Base-by-base conservation (phyloP, 352 stramenopile genomes). In the Albugo laibachii region DNA sequence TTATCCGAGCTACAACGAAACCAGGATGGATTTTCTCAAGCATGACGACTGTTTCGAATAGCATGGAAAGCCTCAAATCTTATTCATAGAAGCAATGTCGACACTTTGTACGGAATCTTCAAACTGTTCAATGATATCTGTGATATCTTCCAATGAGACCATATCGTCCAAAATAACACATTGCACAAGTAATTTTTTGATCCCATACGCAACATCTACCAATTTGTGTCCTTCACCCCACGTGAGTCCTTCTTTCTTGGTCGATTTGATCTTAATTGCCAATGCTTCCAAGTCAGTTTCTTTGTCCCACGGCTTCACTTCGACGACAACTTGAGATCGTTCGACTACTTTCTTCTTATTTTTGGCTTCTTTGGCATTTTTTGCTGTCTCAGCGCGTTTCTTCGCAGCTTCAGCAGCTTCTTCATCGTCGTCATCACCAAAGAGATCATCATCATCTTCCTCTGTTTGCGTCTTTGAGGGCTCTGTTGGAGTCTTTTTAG, bases 91-190 rank as follows among this genome's bases (percentile, higher is more conserved):
- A 13, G 58, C 59, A 11, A 81, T 58, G 37, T 80, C 65, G 12
- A 81, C 69, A 18, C 46, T 62, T 54, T 81, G 69, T 27, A 81
- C 65, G 14, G 68, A 50, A 47, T 81, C 67, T 44, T 80, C 70
- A 50, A 80, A 63, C 18, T 45, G 13, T 37, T 63, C 56, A 36
- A 81, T 81, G 20, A 47, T 45, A n/a, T 81, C 69, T 27, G 63
- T 69, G 53, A 81, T 66, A 45, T 74, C 65, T 53, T 78, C 65
- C 20, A 78, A 53, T 34, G 63, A 46, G 40, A 79, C 61, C 31
- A 70, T 49, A 41, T 61, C 57, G 51, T 78, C 66, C 16, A 74
- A 59, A 40, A 78, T 71, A n/a, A 72, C 60, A 48, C 66, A 78
- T 18, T 62, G 55, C 8, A 78, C 44, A 11, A 77, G 47, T 34